phyloP scores from a whole-genome alignment of 2,329 filamentous ascomycete species.

The Cadophora sp. region DNA sequence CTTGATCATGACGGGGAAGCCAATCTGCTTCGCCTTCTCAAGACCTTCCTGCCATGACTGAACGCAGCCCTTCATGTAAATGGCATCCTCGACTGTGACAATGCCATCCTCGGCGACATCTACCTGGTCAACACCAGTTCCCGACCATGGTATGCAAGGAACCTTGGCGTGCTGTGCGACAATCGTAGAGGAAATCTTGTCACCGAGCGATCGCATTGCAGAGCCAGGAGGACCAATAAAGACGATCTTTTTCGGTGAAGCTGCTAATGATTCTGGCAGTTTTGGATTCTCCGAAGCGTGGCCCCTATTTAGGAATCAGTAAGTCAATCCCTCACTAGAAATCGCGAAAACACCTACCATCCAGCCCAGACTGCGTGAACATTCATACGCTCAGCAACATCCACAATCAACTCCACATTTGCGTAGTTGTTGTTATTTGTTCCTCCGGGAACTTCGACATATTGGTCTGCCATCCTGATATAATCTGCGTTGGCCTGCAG shows the following conservation, averaged over 20 bases:
- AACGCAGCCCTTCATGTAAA: constrained; percentile 92
- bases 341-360: constrained; percentile 68
- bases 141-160: constrained; percentile 99
- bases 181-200: constrained; percentile 99
- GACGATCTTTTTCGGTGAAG: constrained; percentile 97
- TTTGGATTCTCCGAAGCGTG: constrained; percentile 99
- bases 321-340: constrained; percentile 1
- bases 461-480: constrained; percentile 99
- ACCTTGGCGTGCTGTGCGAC: constrained; percentile 96
- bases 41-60: constrained; percentile 90
- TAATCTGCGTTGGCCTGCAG: constrained; percentile 97
- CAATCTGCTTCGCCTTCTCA: constrained; percentile 84
- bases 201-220: constrained; percentile 97
- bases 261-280: constrained; percentile 92
- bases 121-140: constrained; percentile 86
- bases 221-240: constrained; percentile 98
- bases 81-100: constrained; percentile 85
- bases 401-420: constrained; percentile 98
- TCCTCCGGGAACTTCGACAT: constrained; percentile 97
- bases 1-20: constrained; percentile 99
- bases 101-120: constrained; percentile 81
- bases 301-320: constrained; percentile 63
- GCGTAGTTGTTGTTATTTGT: constrained; percentile 99
- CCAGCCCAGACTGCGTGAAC: constrained; percentile 99
- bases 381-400: constrained; percentile 97